Percentiles rank a stretch among this genome's conserved stretches.
These are phyloP conservation scores for Xerocomus brunneocitrinus DNA, from an alignment of 768 basidiomycete genomes.

Conservation along the genomic window DNA sequence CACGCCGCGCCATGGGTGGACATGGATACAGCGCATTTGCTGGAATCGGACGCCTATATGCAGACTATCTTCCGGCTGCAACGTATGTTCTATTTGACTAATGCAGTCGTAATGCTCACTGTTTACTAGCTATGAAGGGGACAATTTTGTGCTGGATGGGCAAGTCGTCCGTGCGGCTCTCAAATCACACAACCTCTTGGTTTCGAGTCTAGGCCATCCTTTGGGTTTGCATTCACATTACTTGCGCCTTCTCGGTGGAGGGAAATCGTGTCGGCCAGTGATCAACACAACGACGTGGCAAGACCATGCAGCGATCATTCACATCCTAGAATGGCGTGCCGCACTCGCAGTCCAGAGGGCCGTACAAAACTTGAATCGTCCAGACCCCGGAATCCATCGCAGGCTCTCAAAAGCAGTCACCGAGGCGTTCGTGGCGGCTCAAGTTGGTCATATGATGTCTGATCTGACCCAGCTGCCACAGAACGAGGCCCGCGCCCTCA, in stretches of 20 bases:
- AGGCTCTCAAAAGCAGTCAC: slow-evolving; percentile 59
- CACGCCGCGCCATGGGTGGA: slow-evolving; percentile 69
- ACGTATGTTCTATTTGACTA: slow-evolving; percentile 41
- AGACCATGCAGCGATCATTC: slow-evolving; percentile 37
- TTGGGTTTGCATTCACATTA: slow-evolving; percentile 33
- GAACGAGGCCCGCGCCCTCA: slow-evolving; percentile 17
- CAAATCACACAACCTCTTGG: slow-evolving; percentile 52
- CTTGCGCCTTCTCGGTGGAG: slow-evolving; percentile 46
- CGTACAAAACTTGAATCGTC: slow-evolving; percentile 32
- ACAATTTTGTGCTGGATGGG: slow-evolving; percentile 71
- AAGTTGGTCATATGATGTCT: slow-evolving; percentile 47
- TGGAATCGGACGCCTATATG: slow-evolving; percentile 61
- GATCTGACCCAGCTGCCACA: slow-evolving; percentile 21
- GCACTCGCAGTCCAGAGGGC: slow-evolving; percentile 49
- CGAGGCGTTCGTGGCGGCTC: slow-evolving; percentile 62
- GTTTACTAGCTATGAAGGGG: slow-evolving; percentile 60
- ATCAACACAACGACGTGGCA: slow-evolving; percentile 31
- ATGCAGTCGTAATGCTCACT: background rate
- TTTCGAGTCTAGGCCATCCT: slow-evolving; percentile 13
- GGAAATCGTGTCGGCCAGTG: slow-evolving; percentile 16
- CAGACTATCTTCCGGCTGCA: slow-evolving; percentile 57
- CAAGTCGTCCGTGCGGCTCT: slow-evolving; percentile 71
- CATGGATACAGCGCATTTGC: slow-evolving; percentile 71
- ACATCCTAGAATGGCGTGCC: slow-evolving; percentile 62
- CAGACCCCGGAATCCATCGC: slow-evolving; percentile 53